phyloP scores from a whole-genome alignment of 768 basidiomycete species.

The Boletus patriciae region DNA sequence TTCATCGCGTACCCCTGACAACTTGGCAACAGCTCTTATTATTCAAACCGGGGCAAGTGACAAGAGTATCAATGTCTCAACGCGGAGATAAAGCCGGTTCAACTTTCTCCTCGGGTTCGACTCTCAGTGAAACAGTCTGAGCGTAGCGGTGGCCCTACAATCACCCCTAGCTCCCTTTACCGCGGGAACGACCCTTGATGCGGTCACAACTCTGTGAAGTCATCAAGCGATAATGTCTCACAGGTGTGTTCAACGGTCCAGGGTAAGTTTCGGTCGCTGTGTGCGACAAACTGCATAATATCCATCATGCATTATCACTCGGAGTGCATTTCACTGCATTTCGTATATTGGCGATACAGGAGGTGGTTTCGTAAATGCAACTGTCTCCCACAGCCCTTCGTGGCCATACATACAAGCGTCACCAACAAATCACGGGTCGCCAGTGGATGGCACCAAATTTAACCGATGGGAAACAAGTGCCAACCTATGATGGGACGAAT shows the following conservation, averaged over 20 bases:
- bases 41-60: no score
- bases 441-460: neutral
- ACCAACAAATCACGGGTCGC: neutral
- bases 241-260: neutral
- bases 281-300: neutral
- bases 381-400: neutral
- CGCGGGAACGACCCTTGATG: neutral
- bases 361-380: neutral
- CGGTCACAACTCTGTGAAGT: neutral
- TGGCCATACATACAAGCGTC: neutral
- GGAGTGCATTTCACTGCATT: neutral
- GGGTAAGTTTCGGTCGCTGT: neutral
- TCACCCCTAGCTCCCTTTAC: no score
- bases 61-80: neutral
- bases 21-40: no score
- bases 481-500: neutral
- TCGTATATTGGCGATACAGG: neutral
- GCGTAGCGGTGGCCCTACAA: no score
- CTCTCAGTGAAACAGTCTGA: no score
- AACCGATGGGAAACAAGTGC: slow-evolving; percentile 16
- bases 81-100: neutral
- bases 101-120: neutral
- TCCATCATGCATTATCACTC: neutral
- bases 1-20: neutral
- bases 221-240: neutral